Base-by-base conservation (phyloP, 352 stramenopile genomes). In the Peronospora destructor region DNA sequence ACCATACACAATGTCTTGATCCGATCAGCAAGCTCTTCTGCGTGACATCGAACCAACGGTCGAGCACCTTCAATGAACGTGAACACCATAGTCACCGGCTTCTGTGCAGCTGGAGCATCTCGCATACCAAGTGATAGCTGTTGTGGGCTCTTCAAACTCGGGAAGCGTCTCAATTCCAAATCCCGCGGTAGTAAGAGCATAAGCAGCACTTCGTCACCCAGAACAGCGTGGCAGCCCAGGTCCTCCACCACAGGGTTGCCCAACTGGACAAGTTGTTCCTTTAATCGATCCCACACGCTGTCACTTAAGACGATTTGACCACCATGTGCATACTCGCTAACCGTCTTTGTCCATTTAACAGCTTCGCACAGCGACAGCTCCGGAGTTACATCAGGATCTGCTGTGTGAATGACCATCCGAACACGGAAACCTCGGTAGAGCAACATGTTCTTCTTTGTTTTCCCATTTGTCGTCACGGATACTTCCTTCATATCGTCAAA, bases 181-280 rank as follows among this genome's bases (percentile, higher is more conserved):
- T 90, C 77, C 9, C 83, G 76, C 4, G 83, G 83, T 23, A 94
- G 56, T 6, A 94, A 41, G 8, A 91, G 66, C 76, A 91, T 90
- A 10, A 94, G 56, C 58, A 86, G 60, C 10, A 91, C 75, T 53
- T 89, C 76, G 33, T 89, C 73, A 0, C 76, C 72, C 0, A 88
- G 53, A 33, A 94, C 78, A 6, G 73, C 58, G 37, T 94, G 80
- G 28, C 76, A 78, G 1, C 83, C 83, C 4, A 91, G 54, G 38
- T 94, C 83, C 73, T 91, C 83, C n/a, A 94, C 83, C 1, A 91
- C 76, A 2, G 83, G 83, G 38, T 94, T 91, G n/a, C 79, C 80
- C 2, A 94, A 49, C 44, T 94, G 80, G 11, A 91, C 83, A 30
- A 94, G 69, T 46, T 94, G 83, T 29, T 91, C 81, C 50, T 91